Conservation (phyloP, 169 alveolate species). For the Plasmodium coatneyi region DNA sequence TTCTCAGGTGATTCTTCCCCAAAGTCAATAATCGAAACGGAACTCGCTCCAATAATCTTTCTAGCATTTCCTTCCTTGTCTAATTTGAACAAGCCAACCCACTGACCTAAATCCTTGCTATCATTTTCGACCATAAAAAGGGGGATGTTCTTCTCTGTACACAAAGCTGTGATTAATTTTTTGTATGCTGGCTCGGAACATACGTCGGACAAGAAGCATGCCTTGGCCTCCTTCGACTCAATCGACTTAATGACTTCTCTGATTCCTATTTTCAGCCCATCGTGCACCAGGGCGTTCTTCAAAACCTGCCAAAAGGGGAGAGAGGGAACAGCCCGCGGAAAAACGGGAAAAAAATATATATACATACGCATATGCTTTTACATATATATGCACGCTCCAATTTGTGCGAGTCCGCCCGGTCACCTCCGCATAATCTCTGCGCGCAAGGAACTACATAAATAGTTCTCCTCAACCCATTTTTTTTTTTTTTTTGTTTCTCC, state of each 20-base stretch:
- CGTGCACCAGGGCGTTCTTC: slow-evolving; percentile 90
- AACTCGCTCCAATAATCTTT: slow-evolving; percentile 96
- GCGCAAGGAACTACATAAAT: neutral
- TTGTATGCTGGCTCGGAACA: slow-evolving; percentile 96
- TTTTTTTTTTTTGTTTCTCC: neutral
- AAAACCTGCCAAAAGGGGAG: slow-evolving; percentile 80
- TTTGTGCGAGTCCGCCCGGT: neutral
- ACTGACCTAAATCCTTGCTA: slow-evolving; percentile 95
- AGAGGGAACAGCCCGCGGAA: neutral
- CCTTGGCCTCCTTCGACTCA: slow-evolving; percentile 95
- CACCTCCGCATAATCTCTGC: neutral
- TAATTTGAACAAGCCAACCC: slow-evolving; percentile 97
- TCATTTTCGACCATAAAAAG: slow-evolving; percentile 92
- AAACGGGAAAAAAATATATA: neutral
- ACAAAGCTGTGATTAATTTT: slow-evolving; percentile 92
- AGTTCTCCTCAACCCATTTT: neutral
- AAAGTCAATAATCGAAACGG: slow-evolving; percentile 95
- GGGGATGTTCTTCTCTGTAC: slow-evolving; percentile 93
- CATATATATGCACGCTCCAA: neutral
- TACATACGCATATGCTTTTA: neutral
- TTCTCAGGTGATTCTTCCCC: slow-evolving; percentile 96
- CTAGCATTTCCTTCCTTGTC: slow-evolving; percentile 95
- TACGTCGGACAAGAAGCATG: slow-evolving; percentile 93
- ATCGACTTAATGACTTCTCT: slow-evolving; percentile 95
- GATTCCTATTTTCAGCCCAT: slow-evolving; percentile 95